These are phyloP conservation scores for Kernera saxatilis DNA, from an alignment of 345 rosid species.

Conservation along the genomic window DNA sequence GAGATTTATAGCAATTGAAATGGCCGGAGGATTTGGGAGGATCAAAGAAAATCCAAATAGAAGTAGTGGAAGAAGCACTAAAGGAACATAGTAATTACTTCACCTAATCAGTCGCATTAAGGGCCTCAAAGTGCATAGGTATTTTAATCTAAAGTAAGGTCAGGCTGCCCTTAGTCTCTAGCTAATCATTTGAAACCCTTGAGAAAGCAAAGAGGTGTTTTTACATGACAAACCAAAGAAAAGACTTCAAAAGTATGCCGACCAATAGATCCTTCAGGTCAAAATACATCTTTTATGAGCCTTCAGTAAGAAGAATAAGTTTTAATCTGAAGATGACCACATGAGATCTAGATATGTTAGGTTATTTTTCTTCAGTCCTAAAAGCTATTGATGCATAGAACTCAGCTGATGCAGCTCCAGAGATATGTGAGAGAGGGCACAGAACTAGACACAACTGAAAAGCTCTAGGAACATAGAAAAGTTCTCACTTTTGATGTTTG, in stretches of 20 bases:
- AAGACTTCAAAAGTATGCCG: background rate
- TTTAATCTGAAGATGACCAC: background rate
- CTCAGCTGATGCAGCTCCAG: background rate
- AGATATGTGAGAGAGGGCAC: background rate
- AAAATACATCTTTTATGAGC: background rate
- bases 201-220: constrained; percentile 10
- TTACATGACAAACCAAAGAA: constrained; percentile 21
- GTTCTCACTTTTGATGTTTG: constrained; percentile 2
- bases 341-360: background rate
- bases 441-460: background rate
- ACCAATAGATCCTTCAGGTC: background rate
- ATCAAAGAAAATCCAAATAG: constrained; percentile 29
- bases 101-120: constrained; percentile 38
- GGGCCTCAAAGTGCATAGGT: constrained; percentile 11
- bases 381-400: background rate
- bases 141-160: constrained; percentile 28
- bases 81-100: constrained; percentile 32
- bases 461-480: background rate
- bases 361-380: background rate
- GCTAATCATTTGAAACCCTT: constrained; percentile 27
- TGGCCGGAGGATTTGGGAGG: background rate
- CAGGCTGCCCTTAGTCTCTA: constrained; percentile 26
- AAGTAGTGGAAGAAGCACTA: constrained; percentile 65
- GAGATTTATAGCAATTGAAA: constrained; percentile 40
- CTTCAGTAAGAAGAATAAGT: background rate